Base-by-base conservation (phyloP, 352 stramenopile species). In the Globisporangium irregulare region DNA sequence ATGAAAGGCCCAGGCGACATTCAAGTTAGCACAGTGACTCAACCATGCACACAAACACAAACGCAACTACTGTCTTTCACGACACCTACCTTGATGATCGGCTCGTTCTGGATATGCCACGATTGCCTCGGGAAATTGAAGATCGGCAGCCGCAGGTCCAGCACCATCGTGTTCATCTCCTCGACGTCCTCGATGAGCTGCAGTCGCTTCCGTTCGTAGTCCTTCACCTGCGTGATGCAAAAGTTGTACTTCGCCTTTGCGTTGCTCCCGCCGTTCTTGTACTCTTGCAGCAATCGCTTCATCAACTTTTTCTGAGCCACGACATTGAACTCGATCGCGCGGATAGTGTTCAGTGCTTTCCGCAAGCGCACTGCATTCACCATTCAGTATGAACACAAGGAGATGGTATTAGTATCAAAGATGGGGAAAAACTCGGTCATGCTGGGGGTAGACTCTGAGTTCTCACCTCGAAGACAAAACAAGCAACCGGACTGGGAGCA, bases 81-180 rank as follows among this genome's bases (percentile, higher is more conserved):
- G 1, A 15, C 12, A 15, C 22, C 29, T 22, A 82, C 76, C 67
- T 82, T 82, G 43, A 82, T 82, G 9, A 64, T 22, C 5, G 73
- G 73, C 3, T 76, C 73, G 7, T 61, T 41, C 20, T 29, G 36
- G 53, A 82, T 69, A 54, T 82, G 76, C 76, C 76, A 82, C n/a
- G 62, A 56, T 6, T 73, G 74, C 2, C 43, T 32, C 27, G 76
- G 74, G 60, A 82, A 82, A 38, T 82, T 82, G 67, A 82, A 82
- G 24, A 80, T 72, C 25, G 76, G 76, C 4, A 82, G 59, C 24
- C 43, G 41, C 10, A 77, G 34, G 10, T 66, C 43, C n/a, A 80
- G 36, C 8, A 75, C 76, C 4, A 72, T 58, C 14, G 62, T 34
- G 51, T 82, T 82, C 36, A 82, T 68, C 20, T 64, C 22, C 32